Conservation (phyloP, 2,329 filamentous ascomycete genomes). For the Thelonectria olida region DNA sequence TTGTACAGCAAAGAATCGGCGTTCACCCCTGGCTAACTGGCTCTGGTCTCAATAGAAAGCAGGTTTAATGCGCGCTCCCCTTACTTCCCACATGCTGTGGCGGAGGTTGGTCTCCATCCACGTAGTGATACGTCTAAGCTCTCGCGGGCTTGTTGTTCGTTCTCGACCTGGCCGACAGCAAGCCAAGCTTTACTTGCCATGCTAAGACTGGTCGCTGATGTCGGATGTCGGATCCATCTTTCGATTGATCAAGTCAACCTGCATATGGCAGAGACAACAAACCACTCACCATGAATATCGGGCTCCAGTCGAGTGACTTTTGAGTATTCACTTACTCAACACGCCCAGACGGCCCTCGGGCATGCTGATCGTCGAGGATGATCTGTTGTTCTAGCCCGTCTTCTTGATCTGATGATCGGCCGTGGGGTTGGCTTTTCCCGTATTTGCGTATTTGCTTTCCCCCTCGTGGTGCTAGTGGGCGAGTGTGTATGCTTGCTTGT, state of each 20-base stretch:
- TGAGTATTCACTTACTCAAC: slow-evolving; percentile 20
- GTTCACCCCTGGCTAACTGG: slow-evolving; percentile 8
- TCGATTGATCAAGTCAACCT: slow-evolving; percentile 19
- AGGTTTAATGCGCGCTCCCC: slow-evolving; percentile 24
- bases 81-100: slow-evolving; percentile 27
- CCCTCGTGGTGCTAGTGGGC: not conserved
- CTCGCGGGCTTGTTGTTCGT: slow-evolving; percentile 20
- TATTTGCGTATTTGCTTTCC: slow-evolving; percentile 15
- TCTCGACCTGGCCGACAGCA: not conserved
- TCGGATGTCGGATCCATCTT: slow-evolving; percentile 19
- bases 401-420: not conserved
- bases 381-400: not conserved
- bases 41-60: slow-evolving; percentile 21
- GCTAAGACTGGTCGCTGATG: slow-evolving; percentile 15
- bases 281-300: slow-evolving; percentile 23
- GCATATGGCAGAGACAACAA: slow-evolving; percentile 30
- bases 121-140: slow-evolving; percentile 27
- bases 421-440: slow-evolving; percentile 9
- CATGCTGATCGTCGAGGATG: slow-evolving; percentile 6
- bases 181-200: not conserved
- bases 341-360: not conserved
- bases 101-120: slow-evolving; percentile 21
- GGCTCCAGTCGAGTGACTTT: slow-evolving; percentile 15
- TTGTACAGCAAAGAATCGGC: slow-evolving; percentile 16
- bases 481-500: not conserved